These are phyloP conservation scores for Vigna nakashimae DNA, from an alignment of 306 rosid species.

Conservation along the genomic window DNA sequence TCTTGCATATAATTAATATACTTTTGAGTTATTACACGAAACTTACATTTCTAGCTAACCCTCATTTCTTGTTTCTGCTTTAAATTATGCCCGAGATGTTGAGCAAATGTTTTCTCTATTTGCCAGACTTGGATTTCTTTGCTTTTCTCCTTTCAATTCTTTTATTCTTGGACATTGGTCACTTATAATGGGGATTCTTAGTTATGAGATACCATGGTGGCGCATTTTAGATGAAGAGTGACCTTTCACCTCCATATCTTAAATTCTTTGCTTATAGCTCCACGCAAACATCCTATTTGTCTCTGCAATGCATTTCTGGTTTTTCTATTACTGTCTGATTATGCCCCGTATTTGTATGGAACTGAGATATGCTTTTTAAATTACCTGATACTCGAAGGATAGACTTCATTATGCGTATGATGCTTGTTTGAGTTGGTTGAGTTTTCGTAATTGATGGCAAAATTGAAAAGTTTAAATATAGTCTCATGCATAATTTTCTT, in stretches of 20 bases:
- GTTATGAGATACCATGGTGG: constrained; percentile 11
- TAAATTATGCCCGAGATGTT: background rate
- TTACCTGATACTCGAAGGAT: constrained; percentile 18
- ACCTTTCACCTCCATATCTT: background rate
- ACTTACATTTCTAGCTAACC: constrained; percentile 33
- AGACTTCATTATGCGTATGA: background rate
- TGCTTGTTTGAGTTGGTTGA: constrained; percentile 34
- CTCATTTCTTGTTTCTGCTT: constrained; percentile 24
- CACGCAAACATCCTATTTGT: background rate
- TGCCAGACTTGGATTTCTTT: background rate
- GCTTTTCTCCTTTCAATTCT: constrained; percentile 4
- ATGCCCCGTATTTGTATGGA: background rate
- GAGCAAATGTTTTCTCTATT: background rate
- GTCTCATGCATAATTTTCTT: constrained; percentile 20
- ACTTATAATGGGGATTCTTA: background rate
- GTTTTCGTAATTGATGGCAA: background rate
- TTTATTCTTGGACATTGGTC: background rate
- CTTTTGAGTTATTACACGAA: constrained; percentile 29
- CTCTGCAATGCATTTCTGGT: constrained; percentile 24
- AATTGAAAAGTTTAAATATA: constrained; percentile 10
- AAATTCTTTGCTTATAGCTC: background rate
- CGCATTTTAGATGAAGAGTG: constrained; percentile 9
- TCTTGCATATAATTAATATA: constrained; percentile 6
- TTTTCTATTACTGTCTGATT: constrained; percentile 11
- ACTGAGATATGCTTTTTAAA: background rate